Evolutionary conservation across 768 basidiomycete genomes (phyloP), one percentile per base, ranked within the genome.

Genomic region (Boletus coccyginus): DNA sequence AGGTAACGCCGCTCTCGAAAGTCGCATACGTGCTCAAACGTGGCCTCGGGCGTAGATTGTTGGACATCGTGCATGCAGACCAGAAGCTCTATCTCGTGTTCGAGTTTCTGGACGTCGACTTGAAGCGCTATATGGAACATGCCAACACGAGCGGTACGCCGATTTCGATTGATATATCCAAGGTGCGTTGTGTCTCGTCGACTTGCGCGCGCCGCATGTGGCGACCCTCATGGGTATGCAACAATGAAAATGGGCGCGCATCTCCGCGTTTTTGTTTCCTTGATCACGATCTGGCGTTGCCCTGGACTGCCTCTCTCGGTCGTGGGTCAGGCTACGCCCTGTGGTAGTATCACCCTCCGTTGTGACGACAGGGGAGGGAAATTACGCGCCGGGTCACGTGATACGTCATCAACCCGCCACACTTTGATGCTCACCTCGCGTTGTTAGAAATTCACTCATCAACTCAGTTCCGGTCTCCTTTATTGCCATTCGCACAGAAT

Each of bases 51-150:
- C 27, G 3, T 27, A 98, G 97, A 71, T 78, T 98, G 59, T 78
- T 97, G 50, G 95, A 99, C 73, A 97, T 98, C 63, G 92, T 98
- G 5, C 96, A 98, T 69, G 89, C 90, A 13, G 97, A 99, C 72
- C 88, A 94, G 74, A 97, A 97, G 73, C 82, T 99, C 33, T 99
- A 95, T 75, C 86, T 99, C 57, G 97, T 99, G 35, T 97, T 94
- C 69, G 97, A 99, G 74, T 98, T 94, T 74, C 81, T 99, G 53
- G 95, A 99, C 68, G 87, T 95, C 55, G 97, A 99, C 74, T 75
- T 99, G 59, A 99, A 99, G 73, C 83, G 90, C 35, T 99, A 95
- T 74, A 98, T 98, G 84, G 97, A 98, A 70, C 85, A 85, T 38
- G 86, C 87, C 49, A 94, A 82, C 69, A 83, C 80, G 67, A 76